Evolutionary conservation across 768 basidiomycete species (phyloP), one percentile per base, ranked within the genome.

Genomic region (Exidia glandulosa): DNA sequence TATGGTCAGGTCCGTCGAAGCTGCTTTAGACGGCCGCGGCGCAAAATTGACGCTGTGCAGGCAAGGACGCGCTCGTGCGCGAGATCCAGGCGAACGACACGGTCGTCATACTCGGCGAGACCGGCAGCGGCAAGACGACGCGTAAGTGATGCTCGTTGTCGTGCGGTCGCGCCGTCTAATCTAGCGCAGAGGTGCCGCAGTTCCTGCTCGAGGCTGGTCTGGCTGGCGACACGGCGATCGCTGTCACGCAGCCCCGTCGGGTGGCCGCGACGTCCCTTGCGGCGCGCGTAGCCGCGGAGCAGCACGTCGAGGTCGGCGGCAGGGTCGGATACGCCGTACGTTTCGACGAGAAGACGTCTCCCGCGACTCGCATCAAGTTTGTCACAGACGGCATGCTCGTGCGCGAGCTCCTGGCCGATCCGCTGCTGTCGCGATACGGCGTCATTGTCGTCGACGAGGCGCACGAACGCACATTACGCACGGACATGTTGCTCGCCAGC

Each of bases 381-480:
- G 80, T 96, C 72, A 98, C 94, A 59, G 96, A 99, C 66, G 96
- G 96, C 63, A 97, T 98, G 90, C 85, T 98, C 64, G 87, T 94
- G 47, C 83, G 94, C 47, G 96, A 99, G 77, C 81, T 94, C 56
- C 79, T 94, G 62, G 82, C 81, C 47, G 92, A 94, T 68, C 77
- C 83, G 16, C 69, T 87, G 32, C 77, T 98, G 52, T 84, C 83
- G 58, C 79, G 79, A 60, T 99, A 98, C 73, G 88, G 88, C 67
- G 83, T 94, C 32, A 78, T 99, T 57, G 79, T 98, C 60, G 85
- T 99, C 47, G 96, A 99, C 66, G 96, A 99, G 71, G 96, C 96
- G 0, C 96, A 99, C 72, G 96, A 99, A 70, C 82, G 96, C 60
- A 95, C 93, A 0, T 75, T 99, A 31, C 82, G 94, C 41, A 99